Conservation (phyloP, 148 eudicot genomes). For the Chenopodium quinoa region DNA sequence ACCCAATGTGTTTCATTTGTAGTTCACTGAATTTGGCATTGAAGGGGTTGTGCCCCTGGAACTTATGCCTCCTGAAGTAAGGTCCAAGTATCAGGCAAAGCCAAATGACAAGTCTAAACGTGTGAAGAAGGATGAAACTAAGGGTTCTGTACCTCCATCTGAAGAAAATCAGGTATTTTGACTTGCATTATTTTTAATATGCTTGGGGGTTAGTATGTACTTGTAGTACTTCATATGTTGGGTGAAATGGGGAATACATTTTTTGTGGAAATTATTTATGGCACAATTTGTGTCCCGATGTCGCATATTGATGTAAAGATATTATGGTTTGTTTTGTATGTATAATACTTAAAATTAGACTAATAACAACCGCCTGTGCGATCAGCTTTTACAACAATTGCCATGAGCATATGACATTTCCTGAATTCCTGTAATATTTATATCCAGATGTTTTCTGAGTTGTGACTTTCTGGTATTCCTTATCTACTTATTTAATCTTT, state of each 20-base stretch:
- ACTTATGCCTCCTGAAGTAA: conserved; percentile 65
- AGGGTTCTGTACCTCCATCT: conserved; percentile 49
- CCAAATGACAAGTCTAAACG: conserved; percentile 82
- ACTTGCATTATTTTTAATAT: neutral
- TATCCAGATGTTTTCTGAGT: neutral
- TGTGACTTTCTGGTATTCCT: neutral
- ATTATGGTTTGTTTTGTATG: conserved; percentile 4
- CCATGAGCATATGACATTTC: neutral
- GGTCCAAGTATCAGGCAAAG: conserved; percentile 80
- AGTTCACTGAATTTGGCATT: conserved; percentile 93
- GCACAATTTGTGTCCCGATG: neutral
- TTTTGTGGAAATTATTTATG: neutral
- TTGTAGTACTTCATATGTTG: neutral
- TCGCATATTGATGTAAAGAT: neutral
- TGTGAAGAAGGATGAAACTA: conserved; percentile 84
- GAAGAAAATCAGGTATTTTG: conserved; percentile 75
- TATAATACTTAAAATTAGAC: neutral
- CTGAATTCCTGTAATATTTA: neutral
- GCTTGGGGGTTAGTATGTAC: neutral
- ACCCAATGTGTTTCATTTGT: conserved; percentile 14
- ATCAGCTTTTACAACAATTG: neutral
- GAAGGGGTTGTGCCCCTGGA: conserved; percentile 96
- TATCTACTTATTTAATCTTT: neutral
- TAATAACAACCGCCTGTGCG: neutral
- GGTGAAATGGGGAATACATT: neutral